Conservation (phyloP, 139 green algal species). For the Dunaliella sp. region DNA sequence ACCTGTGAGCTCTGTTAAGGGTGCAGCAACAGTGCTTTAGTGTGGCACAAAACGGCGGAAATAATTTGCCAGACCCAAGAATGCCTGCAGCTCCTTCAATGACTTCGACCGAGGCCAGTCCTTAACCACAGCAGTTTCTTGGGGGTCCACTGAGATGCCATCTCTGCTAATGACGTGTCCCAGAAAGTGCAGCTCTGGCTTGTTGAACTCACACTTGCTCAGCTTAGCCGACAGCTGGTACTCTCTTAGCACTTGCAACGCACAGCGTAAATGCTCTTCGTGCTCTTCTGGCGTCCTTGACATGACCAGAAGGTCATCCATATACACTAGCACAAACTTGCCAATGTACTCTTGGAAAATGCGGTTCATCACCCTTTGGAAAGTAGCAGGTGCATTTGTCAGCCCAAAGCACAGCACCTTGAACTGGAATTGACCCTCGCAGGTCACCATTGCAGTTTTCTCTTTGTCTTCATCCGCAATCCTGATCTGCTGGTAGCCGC, state of each 20-base stretch:
- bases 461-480: slow-evolving; percentile 16
- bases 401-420: slow-evolving; percentile 26
- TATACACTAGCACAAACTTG: slow-evolving; percentile 26
- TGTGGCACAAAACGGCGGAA: slow-evolving; percentile 47
- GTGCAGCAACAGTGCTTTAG: slow-evolving; percentile 19
- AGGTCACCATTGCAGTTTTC: slow-evolving; percentile 37
- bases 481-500: slow-evolving; percentile 12
- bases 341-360: not conserved
- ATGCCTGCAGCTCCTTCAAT: slow-evolving; percentile 12
- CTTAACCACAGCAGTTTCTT: slow-evolving; percentile 25
- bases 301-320: slow-evolving; percentile 39
- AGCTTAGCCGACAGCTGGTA: slow-evolving; percentile 19
- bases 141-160: slow-evolving; percentile 27
- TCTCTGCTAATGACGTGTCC: slow-evolving; percentile 26
- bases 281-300: slow-evolving; percentile 24
- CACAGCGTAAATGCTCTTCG: slow-evolving; percentile 17
- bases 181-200: slow-evolving; percentile 16
- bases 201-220: slow-evolving; percentile 14
- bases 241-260: slow-evolving; percentile 1
- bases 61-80: slow-evolving; percentile 47
- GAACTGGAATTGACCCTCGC: no score
- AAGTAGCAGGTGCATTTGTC: slow-evolving; percentile 23
- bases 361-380: slow-evolving; percentile 24
- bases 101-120: slow-evolving; percentile 18
- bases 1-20: slow-evolving; percentile 32